Conservation (phyloP, 1,139 yeast species). For the Chernovozyma sophiae-reginae region DNA sequence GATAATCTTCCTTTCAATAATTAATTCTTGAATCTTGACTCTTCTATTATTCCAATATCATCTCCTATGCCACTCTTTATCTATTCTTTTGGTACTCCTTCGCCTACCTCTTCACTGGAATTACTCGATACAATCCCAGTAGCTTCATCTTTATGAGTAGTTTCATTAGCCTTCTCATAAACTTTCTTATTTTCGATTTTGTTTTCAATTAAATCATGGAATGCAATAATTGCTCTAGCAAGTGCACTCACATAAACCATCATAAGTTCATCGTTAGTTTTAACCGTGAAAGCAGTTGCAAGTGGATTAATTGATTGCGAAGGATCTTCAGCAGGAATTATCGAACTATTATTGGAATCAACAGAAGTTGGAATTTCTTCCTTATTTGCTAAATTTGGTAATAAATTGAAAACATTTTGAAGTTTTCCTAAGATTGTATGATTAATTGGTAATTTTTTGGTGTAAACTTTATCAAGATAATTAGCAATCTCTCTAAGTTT, state of each 20-base stretch:
- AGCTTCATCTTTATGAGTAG: conserved; percentile 7
- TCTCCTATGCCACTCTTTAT: neutral
- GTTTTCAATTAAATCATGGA: conserved; percentile 95
- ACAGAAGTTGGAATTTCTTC: neutral
- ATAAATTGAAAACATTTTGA: conserved; percentile 89
- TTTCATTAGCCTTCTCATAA: conserved; percentile 33
- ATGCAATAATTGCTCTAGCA: conserved; percentile 92
- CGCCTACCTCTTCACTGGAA: conserved; percentile 10
- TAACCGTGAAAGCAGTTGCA: conserved; percentile 78
- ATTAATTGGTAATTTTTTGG: conserved; percentile 75
- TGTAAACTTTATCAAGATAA: conserved; percentile 73
- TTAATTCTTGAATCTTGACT: too few relatives aligned
- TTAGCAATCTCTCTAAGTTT: conserved; percentile 75
- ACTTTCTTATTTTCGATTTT: conserved; percentile 75
- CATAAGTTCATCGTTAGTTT: conserved; percentile 96
- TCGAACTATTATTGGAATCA: conserved; percentile 9
- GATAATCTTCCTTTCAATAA: too few relatives aligned
- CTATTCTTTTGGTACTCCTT: conserved; percentile 10
- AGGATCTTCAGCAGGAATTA: conserved; percentile 10
- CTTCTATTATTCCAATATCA: too few relatives aligned
- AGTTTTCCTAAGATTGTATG: conserved; percentile 87
- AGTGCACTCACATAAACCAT: conserved; percentile 83
- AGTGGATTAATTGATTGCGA: conserved; percentile 42
- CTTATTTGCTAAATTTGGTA: conserved; percentile 67
- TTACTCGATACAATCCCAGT: conserved; percentile 2